These are phyloP conservation scores for Lanmaoa rubissima DNA, from an alignment of 768 basidiomycete species.

Conservation along the genomic window DNA sequence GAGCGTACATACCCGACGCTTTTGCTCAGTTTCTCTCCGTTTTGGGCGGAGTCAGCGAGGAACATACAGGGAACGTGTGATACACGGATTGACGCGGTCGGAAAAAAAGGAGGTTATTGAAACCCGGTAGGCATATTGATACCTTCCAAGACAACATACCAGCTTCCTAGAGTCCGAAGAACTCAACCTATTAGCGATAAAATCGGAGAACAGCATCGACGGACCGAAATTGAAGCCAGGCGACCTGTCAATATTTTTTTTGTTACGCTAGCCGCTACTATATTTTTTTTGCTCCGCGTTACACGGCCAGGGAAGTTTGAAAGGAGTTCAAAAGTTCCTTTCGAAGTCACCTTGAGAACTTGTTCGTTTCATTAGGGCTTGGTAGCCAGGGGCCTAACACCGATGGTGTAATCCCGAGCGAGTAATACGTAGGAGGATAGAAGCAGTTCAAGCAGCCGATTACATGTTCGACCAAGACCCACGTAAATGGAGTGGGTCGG, in stretches of 20 bases:
- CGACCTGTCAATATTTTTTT: constrained; percentile 9
- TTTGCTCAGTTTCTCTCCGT: background rate
- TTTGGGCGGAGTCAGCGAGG: background rate
- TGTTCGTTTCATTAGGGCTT: background rate
- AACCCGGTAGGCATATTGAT: background rate
- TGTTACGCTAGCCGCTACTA: background rate
- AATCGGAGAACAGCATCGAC: background rate
- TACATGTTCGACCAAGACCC: constrained; percentile 12
- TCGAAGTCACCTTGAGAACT: background rate
- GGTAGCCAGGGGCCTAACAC: background rate
- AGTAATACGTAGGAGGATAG: constrained; percentile 5
- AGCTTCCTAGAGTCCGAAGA: background rate
- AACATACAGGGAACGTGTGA: background rate
- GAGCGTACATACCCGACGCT: constrained; percentile 4
- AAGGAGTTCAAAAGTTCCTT: background rate
- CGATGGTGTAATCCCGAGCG: background rate
- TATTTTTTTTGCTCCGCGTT: constrained; percentile 2
- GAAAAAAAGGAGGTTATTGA: background rate
- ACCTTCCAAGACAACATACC: background rate
- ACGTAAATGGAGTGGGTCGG: constrained; percentile 13
- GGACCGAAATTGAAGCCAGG: constrained; percentile 1
- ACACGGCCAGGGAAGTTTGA: background rate
- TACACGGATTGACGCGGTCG: background rate
- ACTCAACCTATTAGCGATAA: background rate
- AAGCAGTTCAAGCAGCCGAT: constrained; percentile 9